phyloP scores from a whole-genome alignment of 768 basidiomycete species.

The Psilocybe sp. region DNA sequence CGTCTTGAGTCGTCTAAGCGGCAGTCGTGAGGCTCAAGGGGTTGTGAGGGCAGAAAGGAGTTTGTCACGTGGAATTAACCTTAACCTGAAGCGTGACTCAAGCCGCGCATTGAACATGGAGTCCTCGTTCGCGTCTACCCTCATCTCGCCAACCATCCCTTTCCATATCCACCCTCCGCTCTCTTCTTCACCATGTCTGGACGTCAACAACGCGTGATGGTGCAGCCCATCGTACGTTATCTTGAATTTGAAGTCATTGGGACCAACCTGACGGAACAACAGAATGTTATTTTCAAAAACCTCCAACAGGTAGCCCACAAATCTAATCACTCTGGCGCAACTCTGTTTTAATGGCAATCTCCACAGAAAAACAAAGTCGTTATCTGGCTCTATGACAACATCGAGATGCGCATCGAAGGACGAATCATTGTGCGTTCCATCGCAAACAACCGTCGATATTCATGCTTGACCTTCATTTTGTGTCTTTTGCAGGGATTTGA shows the following conservation, averaged over 20 bases:
- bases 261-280: constrained; percentile 8
- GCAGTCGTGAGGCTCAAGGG: constrained; percentile 10
- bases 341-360: constrained; percentile 1
- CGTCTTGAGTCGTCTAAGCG: constrained; percentile 21
- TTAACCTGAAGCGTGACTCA: constrained; percentile 10
- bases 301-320: constrained; percentile 66
- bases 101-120: background rate
- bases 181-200: constrained; percentile 66
- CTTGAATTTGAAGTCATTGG: background rate
- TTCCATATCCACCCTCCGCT: constrained; percentile 8
- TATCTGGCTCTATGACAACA: constrained; percentile 97
- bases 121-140: constrained; percentile 9
- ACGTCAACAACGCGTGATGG: constrained; percentile 96
- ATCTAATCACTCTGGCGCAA: background rate
- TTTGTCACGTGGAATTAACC: constrained; percentile 22
- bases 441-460: background rate
- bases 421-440: constrained; percentile 80
- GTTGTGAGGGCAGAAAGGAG: constrained; percentile 15
- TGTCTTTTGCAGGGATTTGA: constrained; percentile 81
- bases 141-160: constrained; percentile 11
- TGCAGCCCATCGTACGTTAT: constrained; percentile 92
- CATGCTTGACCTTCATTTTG: constrained; percentile 1
- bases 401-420: constrained; percentile 95
- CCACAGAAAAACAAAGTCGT: constrained; percentile 76
- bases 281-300: constrained; percentile 99